Conservation (phyloP, 345 rosid species). For the Salix udensis region DNA sequence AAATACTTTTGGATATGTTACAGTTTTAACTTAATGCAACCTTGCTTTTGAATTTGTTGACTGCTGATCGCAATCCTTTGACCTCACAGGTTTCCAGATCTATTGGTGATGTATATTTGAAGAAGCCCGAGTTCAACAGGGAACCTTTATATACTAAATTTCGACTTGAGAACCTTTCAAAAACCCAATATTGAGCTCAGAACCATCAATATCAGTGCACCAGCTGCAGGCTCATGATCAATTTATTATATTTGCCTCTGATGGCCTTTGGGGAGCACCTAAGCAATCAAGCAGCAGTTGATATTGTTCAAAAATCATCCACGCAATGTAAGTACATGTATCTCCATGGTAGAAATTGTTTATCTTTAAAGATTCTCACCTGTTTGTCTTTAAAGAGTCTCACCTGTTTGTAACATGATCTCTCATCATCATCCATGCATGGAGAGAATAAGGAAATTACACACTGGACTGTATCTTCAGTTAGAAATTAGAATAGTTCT, state of each 20-base stretch:
- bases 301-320: slow-evolving; percentile 60
- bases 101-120: slow-evolving; percentile 81
- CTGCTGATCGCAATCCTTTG: slow-evolving; percentile 6
- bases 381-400: not conserved
- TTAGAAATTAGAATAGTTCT: not conserved
- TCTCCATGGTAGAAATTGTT: not conserved
- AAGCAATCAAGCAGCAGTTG: slow-evolving; percentile 79
- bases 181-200: slow-evolving; percentile 66
- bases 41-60: not conserved
- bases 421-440: not conserved
- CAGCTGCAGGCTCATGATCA: slow-evolving; percentile 59
- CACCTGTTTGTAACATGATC: not conserved
- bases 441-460: not conserved
- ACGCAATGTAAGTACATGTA: slow-evolving; percentile 43
- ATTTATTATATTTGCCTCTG: slow-evolving; percentile 77
- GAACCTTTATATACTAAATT: slow-evolving; percentile 69
- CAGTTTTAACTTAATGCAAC: slow-evolving; percentile 8
- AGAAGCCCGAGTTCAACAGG: slow-evolving; percentile 74
- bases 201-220: slow-evolving; percentile 66
- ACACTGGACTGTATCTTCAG: not conserved
- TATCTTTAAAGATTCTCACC: not conserved
- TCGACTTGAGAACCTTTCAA: slow-evolving; percentile 61
- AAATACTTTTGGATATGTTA: not conserved
- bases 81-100: slow-evolving; percentile 66
- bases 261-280: slow-evolving; percentile 89